These are phyloP conservation scores for Sporisorium reilianum DNA, from an alignment of 1,284 basidiomycete species.

Conservation along the genomic window DNA sequence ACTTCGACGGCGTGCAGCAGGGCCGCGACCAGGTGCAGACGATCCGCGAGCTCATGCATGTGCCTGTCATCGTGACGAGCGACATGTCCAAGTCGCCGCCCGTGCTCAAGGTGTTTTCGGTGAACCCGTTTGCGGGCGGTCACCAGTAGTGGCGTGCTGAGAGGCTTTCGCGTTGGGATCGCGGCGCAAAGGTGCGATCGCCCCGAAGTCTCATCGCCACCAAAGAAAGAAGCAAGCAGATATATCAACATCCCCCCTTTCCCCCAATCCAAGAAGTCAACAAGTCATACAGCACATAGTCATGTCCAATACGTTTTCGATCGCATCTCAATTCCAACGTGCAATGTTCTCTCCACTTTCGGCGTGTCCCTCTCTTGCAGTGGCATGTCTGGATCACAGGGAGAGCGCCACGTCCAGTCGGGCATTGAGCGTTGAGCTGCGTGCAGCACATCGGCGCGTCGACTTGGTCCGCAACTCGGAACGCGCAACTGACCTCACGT, in stretches of 20 bases:
- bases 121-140: slow-evolving; percentile 34
- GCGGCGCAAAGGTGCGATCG: slow-evolving; percentile 1
- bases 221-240: not conserved
- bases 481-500: no score
- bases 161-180: slow-evolving; percentile 9
- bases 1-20: slow-evolving; percentile 43
- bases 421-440: no score
- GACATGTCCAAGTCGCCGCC: slow-evolving; percentile 66
- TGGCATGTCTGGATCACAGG: no score
- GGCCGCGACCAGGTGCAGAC: slow-evolving; percentile 46
- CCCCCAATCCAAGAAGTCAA: no score
- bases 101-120: slow-evolving; percentile 61
- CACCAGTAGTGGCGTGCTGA: slow-evolving; percentile 21
- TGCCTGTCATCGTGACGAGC: slow-evolving; percentile 62
- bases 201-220: not conserved
- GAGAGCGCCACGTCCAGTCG: no score
- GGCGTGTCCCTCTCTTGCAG: no score
- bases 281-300: not conserved
- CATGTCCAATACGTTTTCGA: no score
- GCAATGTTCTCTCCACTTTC: no score
- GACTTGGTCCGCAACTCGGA: no score
- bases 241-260: not conserved
- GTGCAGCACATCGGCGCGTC: no score
- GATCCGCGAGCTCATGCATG: slow-evolving; percentile 56
- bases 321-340: no score